Evolutionary conservation across 805 yeast genomes (phyloP).

Genomic region (Soucietia sequanensis): DNA sequence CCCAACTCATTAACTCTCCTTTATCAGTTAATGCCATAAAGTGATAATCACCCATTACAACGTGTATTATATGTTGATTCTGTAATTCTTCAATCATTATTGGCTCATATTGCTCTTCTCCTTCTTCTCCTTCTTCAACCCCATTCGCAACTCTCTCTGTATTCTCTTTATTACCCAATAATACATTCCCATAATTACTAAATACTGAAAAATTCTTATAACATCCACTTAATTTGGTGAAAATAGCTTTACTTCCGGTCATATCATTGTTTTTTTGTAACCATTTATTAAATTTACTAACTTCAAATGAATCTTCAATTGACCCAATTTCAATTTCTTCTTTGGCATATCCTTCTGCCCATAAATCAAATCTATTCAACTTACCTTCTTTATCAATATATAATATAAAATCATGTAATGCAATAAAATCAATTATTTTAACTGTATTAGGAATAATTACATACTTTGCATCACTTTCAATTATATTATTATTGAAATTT

Average conservation of each 20-base stretch:
- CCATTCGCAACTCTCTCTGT: constrained; percentile 10
- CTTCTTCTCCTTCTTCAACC: constrained; percentile 11
- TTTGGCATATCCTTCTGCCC: constrained; percentile 14
- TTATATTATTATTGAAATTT: constrained; percentile 13
- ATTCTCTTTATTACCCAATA: constrained; percentile 33
- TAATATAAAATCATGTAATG: constrained; percentile 53
- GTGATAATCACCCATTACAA: constrained; percentile 75
- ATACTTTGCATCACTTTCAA: constrained; percentile 33
- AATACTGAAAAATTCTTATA: constrained; percentile 55
- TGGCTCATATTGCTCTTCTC: constrained; percentile 19
- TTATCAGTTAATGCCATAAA: constrained; percentile 55
- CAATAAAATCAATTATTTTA: constrained; percentile 51
- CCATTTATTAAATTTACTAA: constrained; percentile 31
- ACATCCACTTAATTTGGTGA: constrained; percentile 55
- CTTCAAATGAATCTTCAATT: constrained; percentile 8
- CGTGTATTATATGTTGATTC: constrained; percentile 47
- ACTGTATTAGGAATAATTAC: constrained; percentile 41
- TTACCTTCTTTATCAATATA: constrained; percentile 47
- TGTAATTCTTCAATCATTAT: constrained; percentile 41
- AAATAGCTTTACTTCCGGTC: constrained; percentile 23
- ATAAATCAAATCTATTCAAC: constrained; percentile 33
- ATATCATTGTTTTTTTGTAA: constrained; percentile 17
- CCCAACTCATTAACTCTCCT: constrained; percentile 68
- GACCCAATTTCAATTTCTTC: constrained; percentile 7
- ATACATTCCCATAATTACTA: constrained; percentile 48